Evolutionary conservation across 1,284 basidiomycete genomes (phyloP), one percentile per base, ranked within the genome.

Genomic region (Puccinia triticina): DNA sequence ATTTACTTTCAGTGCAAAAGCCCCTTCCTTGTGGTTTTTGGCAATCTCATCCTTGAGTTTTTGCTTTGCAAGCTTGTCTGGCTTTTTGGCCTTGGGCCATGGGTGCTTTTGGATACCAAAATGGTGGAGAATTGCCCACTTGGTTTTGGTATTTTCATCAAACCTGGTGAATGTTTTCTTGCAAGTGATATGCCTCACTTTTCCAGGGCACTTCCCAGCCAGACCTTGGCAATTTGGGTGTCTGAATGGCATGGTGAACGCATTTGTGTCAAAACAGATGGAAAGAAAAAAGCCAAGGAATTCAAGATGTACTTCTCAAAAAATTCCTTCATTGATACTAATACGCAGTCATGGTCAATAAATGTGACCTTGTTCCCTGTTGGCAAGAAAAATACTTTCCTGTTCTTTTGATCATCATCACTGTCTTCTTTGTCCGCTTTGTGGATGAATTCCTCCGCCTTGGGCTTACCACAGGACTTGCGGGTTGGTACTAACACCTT

Each of bases 41-140:
- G 26, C 12, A 14, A 77, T 46, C 43, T 64, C n/a, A 3, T 26
- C 29, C 37, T 48, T 61, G 57, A 66, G 57, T 46, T 37, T 34
- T 4, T 26, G 2, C 26, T 61, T 66, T 1, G 57, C 34, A 14
- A 77, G 32, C 1, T 40, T 21, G n/a, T 77, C n/a, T 1, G 76
- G 57, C 32, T 77, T 64, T 40, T 77, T 77, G 0, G 34, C 26
- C 26, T 66, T n/a, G 4, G 61, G 76, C 75, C 75, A 77, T 7
- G 57, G 50, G 57, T 77, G 75, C n/a, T 77, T 11, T 34, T 77
- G 75, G 57, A 37, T 40, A 8, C 57, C 57, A 48, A 2, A 48
- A 48, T 77, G 76, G 12, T 12, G 29, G 21, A 77, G 76, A 14
- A 77, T 29, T 46, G 11, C 23, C 76, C 57, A 64, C 5, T 43